Conservation (phyloP, 192 early-diverging fungal genomes). For the Irineochytrium annulatum region DNA sequence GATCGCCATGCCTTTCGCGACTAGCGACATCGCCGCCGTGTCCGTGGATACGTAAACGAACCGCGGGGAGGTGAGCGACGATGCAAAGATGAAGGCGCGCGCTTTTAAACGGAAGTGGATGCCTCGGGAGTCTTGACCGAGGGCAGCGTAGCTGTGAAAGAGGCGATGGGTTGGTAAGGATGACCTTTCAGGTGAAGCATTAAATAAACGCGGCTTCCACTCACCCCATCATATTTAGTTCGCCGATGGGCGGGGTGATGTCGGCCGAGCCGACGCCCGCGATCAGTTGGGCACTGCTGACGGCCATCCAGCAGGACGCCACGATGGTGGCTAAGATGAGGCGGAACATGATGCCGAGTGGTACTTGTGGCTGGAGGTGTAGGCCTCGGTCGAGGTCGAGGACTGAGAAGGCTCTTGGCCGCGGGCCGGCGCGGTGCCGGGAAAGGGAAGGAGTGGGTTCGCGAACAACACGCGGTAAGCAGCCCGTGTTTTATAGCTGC, state of each 20-base stretch:
- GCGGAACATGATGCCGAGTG: too few species aligned
- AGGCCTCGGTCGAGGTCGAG: too few species aligned
- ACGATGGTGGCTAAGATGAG: too few species aligned
- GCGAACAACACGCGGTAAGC: too few species aligned
- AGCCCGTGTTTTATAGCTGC: too few species aligned
- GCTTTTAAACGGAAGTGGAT: slow-evolving; percentile 33
- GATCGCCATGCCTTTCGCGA: slow-evolving; percentile 9
- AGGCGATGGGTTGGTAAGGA: slow-evolving; percentile 1
- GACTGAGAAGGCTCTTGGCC: too few species aligned
- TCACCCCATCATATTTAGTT: slow-evolving; percentile 35
- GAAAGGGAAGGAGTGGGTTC: too few species aligned
- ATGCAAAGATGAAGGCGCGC: slow-evolving; percentile 17
- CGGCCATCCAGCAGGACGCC: too few species aligned
- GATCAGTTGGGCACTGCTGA: too few species aligned
- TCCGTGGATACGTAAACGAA: slow-evolving; percentile 40
- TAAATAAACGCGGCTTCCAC: background rate
- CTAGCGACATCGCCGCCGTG: slow-evolving; percentile 20
- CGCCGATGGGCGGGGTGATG: slow-evolving; percentile 44
- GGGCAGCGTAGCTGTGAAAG: slow-evolving; percentile 34
- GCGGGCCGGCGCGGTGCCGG: too few species aligned
- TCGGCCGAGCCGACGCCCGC: slow-evolving; percentile 31
- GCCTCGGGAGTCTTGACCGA: slow-evolving; percentile 36
- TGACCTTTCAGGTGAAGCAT: slow-evolving; percentile 1
- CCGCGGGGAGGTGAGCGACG: slow-evolving; percentile 12
- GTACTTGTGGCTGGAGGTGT: too few species aligned